Conservation (phyloP, 192 early-diverging fungal species). For the Coemansia sp. region DNA sequence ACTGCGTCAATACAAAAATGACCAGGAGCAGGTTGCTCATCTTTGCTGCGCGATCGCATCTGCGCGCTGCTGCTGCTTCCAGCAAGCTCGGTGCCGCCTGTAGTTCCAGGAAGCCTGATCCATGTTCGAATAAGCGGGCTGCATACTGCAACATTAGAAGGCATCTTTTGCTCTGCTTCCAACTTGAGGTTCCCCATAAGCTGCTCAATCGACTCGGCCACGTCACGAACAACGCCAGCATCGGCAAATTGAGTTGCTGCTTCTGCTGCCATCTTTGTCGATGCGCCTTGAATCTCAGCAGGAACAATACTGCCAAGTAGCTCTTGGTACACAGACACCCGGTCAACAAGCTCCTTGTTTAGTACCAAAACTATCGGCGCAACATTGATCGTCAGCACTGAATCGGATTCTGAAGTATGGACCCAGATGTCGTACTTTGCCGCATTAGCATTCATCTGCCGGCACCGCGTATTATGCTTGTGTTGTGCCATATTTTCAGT, state of each 20-base stretch:
- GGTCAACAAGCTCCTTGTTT: conserved; percentile 46
- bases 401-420: conserved; percentile 19
- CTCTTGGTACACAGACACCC: conserved; percentile 32
- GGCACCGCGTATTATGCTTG: neutral
- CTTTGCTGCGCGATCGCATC: conserved; percentile 15
- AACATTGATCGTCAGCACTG: conserved; percentile 35
- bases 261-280: neutral
- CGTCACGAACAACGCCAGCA: conserved; percentile 11
- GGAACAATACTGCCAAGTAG: conserved; percentile 16
- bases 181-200: conserved; percentile 45
- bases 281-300: neutral
- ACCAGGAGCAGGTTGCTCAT: conserved; percentile 22
- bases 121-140: conserved; percentile 51
- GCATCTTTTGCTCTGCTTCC: conserved; percentile 24
- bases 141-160: conserved; percentile 46
- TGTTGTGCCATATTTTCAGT: neutral
- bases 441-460: neutral
- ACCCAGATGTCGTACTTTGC: conserved; percentile 49
- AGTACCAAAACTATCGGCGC: conserved; percentile 34
- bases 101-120: conserved; percentile 41
- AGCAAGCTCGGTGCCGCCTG: neutral
- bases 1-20: conserved; percentile 52
- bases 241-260: neutral
- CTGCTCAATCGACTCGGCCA: conserved; percentile 38
- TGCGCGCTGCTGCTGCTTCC: conserved; percentile 2